These are phyloP conservation scores for Coniochaeta sp. DNA, from an alignment of 2,329 filamentous ascomycete species.

Conservation along the genomic window DNA sequence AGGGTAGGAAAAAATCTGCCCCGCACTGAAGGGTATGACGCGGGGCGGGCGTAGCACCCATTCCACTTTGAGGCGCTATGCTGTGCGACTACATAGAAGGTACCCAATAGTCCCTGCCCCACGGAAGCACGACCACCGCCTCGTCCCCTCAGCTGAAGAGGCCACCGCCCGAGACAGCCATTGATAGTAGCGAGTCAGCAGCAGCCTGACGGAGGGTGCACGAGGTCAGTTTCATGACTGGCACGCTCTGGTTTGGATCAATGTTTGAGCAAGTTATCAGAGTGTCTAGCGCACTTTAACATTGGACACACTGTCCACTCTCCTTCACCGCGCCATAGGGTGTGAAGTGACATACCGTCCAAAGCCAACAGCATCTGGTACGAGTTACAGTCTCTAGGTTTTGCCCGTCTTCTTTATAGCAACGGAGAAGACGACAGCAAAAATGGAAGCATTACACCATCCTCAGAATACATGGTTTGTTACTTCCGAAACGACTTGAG, in stretches of 20 bases:
- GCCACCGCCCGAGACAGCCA: background rate
- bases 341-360: too few relatives aligned
- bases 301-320: too few relatives aligned
- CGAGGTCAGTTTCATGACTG: background rate
- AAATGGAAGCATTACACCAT: background rate
- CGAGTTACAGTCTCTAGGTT: background rate
- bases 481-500: conserved; percentile 39
- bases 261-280: too few relatives aligned
- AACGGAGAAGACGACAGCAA: background rate
- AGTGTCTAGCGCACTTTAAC: too few relatives aligned
- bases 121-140: background rate
- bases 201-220: background rate
- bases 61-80: too few relatives aligned
- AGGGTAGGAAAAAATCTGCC: background rate
- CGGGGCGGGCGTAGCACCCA: background rate
- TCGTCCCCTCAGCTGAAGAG: background rate
- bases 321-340: too few relatives aligned
- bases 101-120: background rate
- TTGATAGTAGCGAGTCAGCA: background rate
- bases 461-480: background rate
- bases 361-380: background rate
- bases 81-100: too few relatives aligned
- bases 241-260: background rate
- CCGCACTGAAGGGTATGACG: conserved; percentile 1
- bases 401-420: background rate